These are phyloP conservation scores for Apodospora peruviana DNA, from an alignment of 495 filamentous ascomycete species.

Conservation along the genomic window DNA sequence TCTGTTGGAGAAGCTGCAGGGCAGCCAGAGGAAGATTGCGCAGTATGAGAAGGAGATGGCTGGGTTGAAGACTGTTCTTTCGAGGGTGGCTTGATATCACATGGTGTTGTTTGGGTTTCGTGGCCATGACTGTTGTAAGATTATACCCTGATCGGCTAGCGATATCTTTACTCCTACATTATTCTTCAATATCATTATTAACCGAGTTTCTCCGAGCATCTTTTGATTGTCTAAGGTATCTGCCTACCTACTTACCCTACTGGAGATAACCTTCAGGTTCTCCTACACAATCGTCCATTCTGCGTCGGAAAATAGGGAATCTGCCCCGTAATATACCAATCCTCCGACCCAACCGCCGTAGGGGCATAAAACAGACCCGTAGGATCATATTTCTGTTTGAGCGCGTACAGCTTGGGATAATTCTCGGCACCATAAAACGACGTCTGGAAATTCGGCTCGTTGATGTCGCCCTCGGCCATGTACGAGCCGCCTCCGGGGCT, in stretches of 20 bases:
- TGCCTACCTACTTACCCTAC: too few species aligned
- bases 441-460: constrained; percentile 55
- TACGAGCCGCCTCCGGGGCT: constrained; percentile 39
- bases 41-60: constrained; percentile 68
- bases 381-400: constrained; percentile 55
- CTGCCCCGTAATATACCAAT: constrained; percentile 32
- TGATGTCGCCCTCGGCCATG: constrained; percentile 46
- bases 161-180: too few species aligned
- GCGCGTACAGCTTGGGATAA: constrained; percentile 42
- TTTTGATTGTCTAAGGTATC: too few species aligned
- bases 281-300: constrained; percentile 30
- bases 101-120: too few species aligned
- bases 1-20: constrained; percentile 64
- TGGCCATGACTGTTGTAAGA: too few species aligned
- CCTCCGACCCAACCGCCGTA: constrained; percentile 50
- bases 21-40: constrained; percentile 69
- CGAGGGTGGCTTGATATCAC: neutral
- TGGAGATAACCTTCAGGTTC: too few species aligned
- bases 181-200: too few species aligned
- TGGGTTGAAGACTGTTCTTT: constrained; percentile 59
- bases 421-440: constrained; percentile 48
- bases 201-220: too few species aligned
- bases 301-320: constrained; percentile 22
- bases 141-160: too few species aligned
- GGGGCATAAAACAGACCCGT: constrained; percentile 48